Evolutionary conservation across 2,329 filamentous ascomycete species (phyloP).

Genomic region (Colletotrichum cereale): DNA sequence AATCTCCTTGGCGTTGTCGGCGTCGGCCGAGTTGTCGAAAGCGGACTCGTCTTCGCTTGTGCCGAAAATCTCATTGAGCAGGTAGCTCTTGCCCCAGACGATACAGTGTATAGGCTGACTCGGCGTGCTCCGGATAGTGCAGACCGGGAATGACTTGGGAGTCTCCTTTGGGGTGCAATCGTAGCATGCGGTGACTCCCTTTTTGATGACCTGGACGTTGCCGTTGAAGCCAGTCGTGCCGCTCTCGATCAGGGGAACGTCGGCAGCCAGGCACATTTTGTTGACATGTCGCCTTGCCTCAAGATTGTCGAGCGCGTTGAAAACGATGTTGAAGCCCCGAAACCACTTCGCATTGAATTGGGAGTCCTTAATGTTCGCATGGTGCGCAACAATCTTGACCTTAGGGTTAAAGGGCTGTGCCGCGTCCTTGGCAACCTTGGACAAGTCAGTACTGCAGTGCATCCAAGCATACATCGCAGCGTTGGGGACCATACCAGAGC

Average conservation of each 20-base stretch:
- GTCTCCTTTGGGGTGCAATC: constrained; percentile 92
- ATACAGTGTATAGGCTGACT: constrained; percentile 99
- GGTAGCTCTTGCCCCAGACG: constrained; percentile 97
- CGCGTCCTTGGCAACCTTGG: constrained; percentile 89
- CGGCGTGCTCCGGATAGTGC: constrained; percentile 95
- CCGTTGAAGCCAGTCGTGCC: constrained; percentile 98
- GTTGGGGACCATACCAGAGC: constrained; percentile 74
- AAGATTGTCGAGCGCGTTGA: constrained; percentile 97
- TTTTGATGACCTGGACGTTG: constrained; percentile 96
- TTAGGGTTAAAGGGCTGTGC: constrained; percentile 91
- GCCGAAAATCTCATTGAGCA: constrained; percentile 95
- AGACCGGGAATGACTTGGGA: constrained; percentile 94
- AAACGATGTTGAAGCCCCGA: constrained; percentile 83
- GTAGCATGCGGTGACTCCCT: constrained; percentile 93
- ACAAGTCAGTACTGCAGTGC: constrained; percentile 23
- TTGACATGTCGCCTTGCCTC: constrained; percentile 96
- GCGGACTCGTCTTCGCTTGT: constrained; percentile 87
- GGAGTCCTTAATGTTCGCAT: constrained; percentile 93
- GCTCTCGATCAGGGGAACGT: constrained; percentile 93
- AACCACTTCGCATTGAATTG: constrained; percentile 94
- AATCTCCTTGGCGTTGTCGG: constrained; percentile 89
- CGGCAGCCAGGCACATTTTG: constrained; percentile 93
- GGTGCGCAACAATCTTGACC: constrained; percentile 87
- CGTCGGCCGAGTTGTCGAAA: constrained; percentile 83
- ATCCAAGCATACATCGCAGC: constrained; percentile 17